phyloP scores from a whole-genome alignment of 2,329 filamentous ascomycete genomes.

The Epichloe baconii region DNA sequence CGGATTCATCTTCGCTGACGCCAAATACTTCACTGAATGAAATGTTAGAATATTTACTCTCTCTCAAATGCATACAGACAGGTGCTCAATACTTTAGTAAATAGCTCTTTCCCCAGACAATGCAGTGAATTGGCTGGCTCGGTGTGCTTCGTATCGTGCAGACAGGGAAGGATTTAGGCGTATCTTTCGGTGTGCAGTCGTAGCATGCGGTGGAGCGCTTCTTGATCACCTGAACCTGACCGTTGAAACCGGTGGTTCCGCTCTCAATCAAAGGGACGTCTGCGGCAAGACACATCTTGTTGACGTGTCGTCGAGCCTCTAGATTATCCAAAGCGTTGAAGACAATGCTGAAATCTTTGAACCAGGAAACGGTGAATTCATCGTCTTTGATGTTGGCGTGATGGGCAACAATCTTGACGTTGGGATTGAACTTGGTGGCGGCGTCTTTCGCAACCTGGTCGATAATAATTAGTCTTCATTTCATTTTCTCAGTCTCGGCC shows the following conservation, averaged over 20 bases:
- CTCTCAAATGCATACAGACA: neutral
- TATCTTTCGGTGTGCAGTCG: constrained; percentile 81
- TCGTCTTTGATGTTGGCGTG: constrained; percentile 91
- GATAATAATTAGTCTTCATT: constrained; percentile 9
- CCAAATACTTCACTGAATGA: constrained; percentile 64
- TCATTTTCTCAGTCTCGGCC: neutral
- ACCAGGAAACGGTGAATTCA: constrained; percentile 81
- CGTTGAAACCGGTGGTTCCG: constrained; percentile 94
- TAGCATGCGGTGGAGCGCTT: constrained; percentile 90
- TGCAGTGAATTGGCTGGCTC: constrained; percentile 94
- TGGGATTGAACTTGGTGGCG: constrained; percentile 79
- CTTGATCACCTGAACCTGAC: constrained; percentile 93
- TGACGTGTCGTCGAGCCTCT: constrained; percentile 86
- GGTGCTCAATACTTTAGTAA: constrained; percentile 51
- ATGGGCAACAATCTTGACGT: constrained; percentile 73
- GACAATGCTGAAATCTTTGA: constrained; percentile 66
- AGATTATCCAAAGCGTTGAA: constrained; percentile 98
- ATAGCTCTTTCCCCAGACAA: constrained; percentile 97
- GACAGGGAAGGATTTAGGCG: constrained; percentile 85
- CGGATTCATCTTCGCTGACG: constrained; percentile 71
- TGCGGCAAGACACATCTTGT: constrained; percentile 91
- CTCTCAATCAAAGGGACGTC: constrained; percentile 88
- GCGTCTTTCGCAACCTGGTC: constrained; percentile 79
- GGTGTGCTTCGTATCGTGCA: constrained; percentile 96
- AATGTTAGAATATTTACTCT: neutral